These are phyloP conservation scores for Plasmopara halstedii DNA, from an alignment of 352 stramenopile genomes.

Conservation along the genomic window DNA sequence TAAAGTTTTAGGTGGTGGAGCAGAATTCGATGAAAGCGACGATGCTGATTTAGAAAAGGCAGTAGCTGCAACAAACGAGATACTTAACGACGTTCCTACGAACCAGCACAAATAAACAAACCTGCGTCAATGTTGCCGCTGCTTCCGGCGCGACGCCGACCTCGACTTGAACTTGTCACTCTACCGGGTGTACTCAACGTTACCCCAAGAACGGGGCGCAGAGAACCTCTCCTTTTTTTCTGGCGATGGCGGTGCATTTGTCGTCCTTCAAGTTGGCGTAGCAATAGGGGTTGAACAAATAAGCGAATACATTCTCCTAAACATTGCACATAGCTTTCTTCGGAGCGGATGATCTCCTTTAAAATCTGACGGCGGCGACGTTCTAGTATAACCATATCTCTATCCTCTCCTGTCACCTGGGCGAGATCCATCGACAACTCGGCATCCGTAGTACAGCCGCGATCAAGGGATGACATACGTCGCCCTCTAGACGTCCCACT, in stretches of 20 bases:
- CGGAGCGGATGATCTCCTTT: conserved; percentile 76
- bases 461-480: conserved; percentile 28
- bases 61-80: conserved; percentile 20
- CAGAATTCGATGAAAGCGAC: conserved; percentile 15
- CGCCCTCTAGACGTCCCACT: conserved; percentile 7
- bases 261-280: conserved; percentile 72
- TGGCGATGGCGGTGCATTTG: conserved; percentile 56
- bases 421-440: conserved; percentile 28
- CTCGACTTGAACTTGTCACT: conserved; percentile 2
- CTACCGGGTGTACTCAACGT: conserved; percentile 10
- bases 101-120: conserved; percentile 33
- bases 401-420: conserved; percentile 20
- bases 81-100: conserved; percentile 34
- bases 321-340: conserved; percentile 79
- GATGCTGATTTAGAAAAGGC: conserved; percentile 22
- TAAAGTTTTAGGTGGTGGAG: conserved; percentile 35
- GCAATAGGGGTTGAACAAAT: conserved; percentile 73
- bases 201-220: conserved; percentile 34
- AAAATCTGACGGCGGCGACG: conserved; percentile 64
- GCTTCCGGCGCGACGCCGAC: conserved; percentile 22
- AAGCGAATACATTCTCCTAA: conserved; percentile 78
- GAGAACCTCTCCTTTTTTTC: conserved; percentile 52
- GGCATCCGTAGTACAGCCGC: conserved; percentile 20
- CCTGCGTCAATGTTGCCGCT: conserved; percentile 24
- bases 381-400: conserved; percentile 53